These are phyloP conservation scores for Metschnikowia similis DNA, from an alignment of 805 yeast species.

Conservation along the genomic window DNA sequence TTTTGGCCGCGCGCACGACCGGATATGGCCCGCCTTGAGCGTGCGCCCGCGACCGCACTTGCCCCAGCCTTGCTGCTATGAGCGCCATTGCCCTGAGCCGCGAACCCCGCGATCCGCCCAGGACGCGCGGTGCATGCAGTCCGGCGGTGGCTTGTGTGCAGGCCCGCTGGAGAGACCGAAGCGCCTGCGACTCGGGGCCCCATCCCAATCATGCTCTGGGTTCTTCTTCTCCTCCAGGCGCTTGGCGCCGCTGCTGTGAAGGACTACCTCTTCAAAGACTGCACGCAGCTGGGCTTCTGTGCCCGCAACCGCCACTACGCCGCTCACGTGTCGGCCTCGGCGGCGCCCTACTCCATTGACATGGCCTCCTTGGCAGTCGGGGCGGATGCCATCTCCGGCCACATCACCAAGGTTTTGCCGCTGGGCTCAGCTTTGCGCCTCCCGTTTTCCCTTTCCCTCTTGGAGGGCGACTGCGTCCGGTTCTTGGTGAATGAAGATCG, in stretches of 20 bases:
- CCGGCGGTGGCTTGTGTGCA: not conserved
- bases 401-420: slow-evolving; percentile 40
- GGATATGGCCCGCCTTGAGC: not conserved
- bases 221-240: not conserved
- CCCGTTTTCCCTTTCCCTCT: slow-evolving; percentile 54
- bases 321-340: slow-evolving; percentile 3
- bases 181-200: no score
- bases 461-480: slow-evolving; percentile 57
- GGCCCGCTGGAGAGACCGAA: not conserved
- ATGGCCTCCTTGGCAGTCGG: slow-evolving; percentile 12
- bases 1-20: not conserved
- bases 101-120: no score
- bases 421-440: slow-evolving; percentile 28
- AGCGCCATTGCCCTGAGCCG: no score
- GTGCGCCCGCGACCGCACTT: no score
- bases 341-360: slow-evolving; percentile 25
- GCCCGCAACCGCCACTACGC: slow-evolving; percentile 72
- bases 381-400: slow-evolving; percentile 39
- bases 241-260: slow-evolving; percentile 39
- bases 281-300: slow-evolving; percentile 83
- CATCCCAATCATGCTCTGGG: not conserved
- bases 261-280: slow-evolving; percentile 66
- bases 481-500: slow-evolving; percentile 63
- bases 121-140: no score
- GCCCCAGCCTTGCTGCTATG: no score